These are phyloP conservation scores for Leccinellum albellum DNA, from an alignment of 768 basidiomycete species.

Conservation along the genomic window DNA sequence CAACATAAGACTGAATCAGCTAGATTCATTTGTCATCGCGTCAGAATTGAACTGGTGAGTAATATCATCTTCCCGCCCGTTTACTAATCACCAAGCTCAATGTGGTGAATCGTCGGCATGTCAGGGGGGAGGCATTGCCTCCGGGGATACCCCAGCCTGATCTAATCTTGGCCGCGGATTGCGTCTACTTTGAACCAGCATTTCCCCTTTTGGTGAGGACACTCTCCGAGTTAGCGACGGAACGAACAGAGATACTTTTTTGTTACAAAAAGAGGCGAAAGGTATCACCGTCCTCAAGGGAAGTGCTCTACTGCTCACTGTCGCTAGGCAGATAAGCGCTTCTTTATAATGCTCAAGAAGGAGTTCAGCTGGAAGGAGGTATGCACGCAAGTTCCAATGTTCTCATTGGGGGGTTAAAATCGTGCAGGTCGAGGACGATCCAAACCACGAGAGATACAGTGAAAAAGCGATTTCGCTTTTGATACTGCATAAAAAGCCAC, in stretches of 20 bases:
- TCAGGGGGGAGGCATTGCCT: conserved; percentile 66
- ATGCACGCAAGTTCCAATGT: conserved; percentile 7
- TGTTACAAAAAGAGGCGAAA: conserved; percentile 94
- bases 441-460: conserved; percentile 51
- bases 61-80: conserved; percentile 6
- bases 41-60: conserved; percentile 80
- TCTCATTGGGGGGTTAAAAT: not conserved
- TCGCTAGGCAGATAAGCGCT: conserved; percentile 78
- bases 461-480: conserved; percentile 68
- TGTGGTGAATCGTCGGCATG: conserved; percentile 6
- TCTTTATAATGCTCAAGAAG: conserved; percentile 77
- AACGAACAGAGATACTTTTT: conserved; percentile 70
- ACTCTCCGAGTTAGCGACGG: conserved; percentile 57
- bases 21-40: conserved; percentile 50
- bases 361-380: conserved; percentile 72
- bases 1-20: conserved; percentile 67
- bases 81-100: not conserved
- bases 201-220: conserved; percentile 86
- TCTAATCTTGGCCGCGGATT: conserved; percentile 86
- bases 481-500: conserved; percentile 26
- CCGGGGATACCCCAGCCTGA: conserved; percentile 47
- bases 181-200: conserved; percentile 92
- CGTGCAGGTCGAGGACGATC: conserved; percentile 59
- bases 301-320: not conserved
- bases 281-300: conserved; percentile 38